Evolutionary conservation across 768 basidiomycete species (phyloP).

Genomic region (Clitopilus hobsonii): DNA sequence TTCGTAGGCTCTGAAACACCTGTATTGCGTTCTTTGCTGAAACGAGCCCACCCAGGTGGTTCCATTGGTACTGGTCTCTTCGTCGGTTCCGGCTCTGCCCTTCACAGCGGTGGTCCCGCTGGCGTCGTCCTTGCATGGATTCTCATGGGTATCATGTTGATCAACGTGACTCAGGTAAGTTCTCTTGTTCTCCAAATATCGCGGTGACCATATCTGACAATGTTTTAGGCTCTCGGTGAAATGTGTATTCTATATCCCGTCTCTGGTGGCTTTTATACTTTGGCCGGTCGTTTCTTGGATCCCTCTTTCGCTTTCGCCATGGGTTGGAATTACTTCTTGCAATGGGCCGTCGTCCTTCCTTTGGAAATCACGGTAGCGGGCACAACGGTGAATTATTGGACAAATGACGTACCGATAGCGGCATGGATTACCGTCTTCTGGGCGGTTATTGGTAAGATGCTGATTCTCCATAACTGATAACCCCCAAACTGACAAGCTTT

Average conservation of each 20-base stretch:
- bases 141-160: slow-evolving; percentile 42
- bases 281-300: slow-evolving; percentile 41
- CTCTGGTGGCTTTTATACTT: slow-evolving; percentile 45
- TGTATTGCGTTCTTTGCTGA: background rate
- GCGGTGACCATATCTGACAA: background rate
- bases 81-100: slow-evolving; percentile 38
- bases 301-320: slow-evolving; percentile 44
- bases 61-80: slow-evolving; percentile 46
- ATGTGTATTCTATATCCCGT: slow-evolving; percentile 45
- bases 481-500: background rate
- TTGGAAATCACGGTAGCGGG: slow-evolving; percentile 42
- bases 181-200: background rate
- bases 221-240: slow-evolving; percentile 39
- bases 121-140: slow-evolving; percentile 41
- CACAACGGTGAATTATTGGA: slow-evolving; percentile 41
- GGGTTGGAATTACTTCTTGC: slow-evolving; percentile 46
- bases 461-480: background rate
- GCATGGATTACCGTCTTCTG: slow-evolving; percentile 44
- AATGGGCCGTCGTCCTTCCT: slow-evolving; percentile 41
- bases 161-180: slow-evolving; percentile 41
- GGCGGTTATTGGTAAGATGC: slow-evolving; percentile 28
- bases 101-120: slow-evolving; percentile 36
- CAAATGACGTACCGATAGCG: slow-evolving; percentile 30
- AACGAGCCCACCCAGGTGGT: slow-evolving; percentile 25
- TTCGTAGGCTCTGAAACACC: slow-evolving; percentile 15